A percentile compares a stretch with the other conserved stretches of the same genome.
Evolutionary conservation across 2,329 filamentous ascomycete species (phyloP).

Genomic region (Chrysoporthe cubensis): DNA sequence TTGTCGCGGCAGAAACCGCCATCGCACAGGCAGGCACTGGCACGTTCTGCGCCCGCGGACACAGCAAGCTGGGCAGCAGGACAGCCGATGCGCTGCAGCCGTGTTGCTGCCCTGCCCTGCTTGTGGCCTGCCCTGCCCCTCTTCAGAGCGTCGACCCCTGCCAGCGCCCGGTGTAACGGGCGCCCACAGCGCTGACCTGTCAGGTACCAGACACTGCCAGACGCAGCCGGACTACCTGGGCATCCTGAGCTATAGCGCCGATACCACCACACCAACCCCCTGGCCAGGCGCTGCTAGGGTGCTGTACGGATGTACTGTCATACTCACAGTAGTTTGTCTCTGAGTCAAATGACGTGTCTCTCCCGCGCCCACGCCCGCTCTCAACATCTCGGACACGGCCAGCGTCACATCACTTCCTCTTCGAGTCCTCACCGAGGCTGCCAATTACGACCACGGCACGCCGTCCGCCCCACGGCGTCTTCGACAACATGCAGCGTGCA

Average conservation of each 20-base stretch:
- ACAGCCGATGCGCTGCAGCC: not conserved
- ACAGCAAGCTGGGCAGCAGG: constrained; percentile 1
- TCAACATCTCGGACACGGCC: not conserved
- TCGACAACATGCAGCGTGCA: constrained; percentile 10
- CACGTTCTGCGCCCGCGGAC: not conserved
- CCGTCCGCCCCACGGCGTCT: not conserved
- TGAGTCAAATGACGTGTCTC: not conserved
- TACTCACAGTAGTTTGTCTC: not conserved
- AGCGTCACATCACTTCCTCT: constrained; percentile 1
- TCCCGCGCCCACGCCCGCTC: too few relatives aligned
- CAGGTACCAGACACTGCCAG: not conserved
- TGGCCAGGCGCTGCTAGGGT: not conserved
- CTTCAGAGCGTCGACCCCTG: constrained; percentile 3
- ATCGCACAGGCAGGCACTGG: not conserved
- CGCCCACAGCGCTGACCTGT: not conserved
- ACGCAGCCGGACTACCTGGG: not conserved
- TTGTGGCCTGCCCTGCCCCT: not conserved
- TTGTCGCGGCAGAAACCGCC: not conserved
- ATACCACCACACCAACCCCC: not conserved
- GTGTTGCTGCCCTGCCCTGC: not conserved
- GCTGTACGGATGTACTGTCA: too few relatives aligned
- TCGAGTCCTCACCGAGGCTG: not conserved
- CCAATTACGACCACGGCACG: constrained; percentile 5
- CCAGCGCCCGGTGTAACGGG: not conserved
- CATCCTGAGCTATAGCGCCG: not conserved